phyloP scores from a whole-genome alignment of 2,329 filamentous ascomycete genomes.

The Trichoderma sp. region DNA sequence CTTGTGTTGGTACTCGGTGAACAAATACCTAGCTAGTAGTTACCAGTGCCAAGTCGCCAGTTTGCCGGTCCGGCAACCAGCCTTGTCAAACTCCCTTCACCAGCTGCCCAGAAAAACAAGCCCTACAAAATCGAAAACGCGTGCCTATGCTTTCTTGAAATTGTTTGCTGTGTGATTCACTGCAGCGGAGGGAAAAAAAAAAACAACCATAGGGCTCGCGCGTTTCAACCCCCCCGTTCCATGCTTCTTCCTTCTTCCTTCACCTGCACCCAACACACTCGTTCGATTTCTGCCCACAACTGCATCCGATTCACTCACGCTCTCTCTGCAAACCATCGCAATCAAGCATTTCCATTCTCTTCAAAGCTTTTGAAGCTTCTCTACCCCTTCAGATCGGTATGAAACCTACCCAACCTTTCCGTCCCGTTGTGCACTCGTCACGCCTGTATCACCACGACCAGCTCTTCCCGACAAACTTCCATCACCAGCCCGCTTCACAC shows the following conservation, averaged over 20 bases:
- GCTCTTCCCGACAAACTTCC: slow-evolving; percentile 3
- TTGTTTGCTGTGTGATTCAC: slow-evolving; percentile 18
- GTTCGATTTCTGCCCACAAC: background rate
- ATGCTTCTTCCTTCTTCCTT: background rate
- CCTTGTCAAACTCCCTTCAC: slow-evolving; percentile 3
- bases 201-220: background rate
- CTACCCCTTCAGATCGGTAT: background rate
- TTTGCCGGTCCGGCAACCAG: slow-evolving; percentile 7
- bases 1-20: too few relatives aligned
- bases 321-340: background rate
- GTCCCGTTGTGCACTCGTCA: slow-evolving; percentile 9
- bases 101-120: slow-evolving; percentile 17
- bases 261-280: slow-evolving; percentile 13
- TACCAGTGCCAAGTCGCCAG: background rate
- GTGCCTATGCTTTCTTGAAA: background rate
- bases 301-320: background rate
- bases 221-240: background rate
- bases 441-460: slow-evolving; percentile 8
- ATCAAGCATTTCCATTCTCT: background rate
- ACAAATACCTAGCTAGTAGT: background rate
- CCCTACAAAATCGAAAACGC: background rate
- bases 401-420: background rate
- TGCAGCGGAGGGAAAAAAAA: background rate
- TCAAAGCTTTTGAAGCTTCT: background rate
- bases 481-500: background rate